Evolutionary conservation across 306 rosid species (phyloP).

Genomic region (Citrullus mucosospermus): DNA sequence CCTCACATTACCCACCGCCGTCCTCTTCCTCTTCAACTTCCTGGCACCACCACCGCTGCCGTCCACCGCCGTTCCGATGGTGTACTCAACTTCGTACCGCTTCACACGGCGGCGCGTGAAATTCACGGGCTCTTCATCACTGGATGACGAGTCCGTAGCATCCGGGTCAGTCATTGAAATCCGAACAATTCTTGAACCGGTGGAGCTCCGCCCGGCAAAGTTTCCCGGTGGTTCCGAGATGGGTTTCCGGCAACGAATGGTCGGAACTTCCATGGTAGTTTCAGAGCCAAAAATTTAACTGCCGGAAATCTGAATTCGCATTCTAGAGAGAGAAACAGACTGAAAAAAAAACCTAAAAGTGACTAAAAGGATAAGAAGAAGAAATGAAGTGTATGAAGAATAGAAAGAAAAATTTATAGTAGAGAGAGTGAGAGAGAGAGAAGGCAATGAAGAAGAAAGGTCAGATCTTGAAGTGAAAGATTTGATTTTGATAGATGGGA

Average conservation of each 20-base stretch:
- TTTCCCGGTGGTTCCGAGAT: not conserved
- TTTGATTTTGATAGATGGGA: not conserved
- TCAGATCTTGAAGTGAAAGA: not conserved
- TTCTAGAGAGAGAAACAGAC: not conserved
- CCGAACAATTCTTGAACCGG: constrained; percentile 23
- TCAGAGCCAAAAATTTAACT: not conserved
- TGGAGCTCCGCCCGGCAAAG: not conserved
- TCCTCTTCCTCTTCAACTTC: constrained; percentile 12
- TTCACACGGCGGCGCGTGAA: constrained; percentile 40
- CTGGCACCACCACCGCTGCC: not conserved
- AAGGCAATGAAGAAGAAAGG: not conserved
- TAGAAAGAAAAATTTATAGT: not conserved
- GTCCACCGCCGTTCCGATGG: constrained; percentile 22
- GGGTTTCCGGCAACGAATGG: constrained; percentile 11
- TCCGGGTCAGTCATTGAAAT: constrained; percentile 49
- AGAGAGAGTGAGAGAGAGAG: not conserved
- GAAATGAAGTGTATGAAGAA: not conserved
- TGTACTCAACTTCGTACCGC: constrained; percentile 42
- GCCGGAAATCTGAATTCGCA: not conserved
- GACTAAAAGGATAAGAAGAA: not conserved
- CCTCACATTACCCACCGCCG: not conserved
- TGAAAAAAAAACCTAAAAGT: not conserved
- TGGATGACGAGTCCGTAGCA: constrained; percentile 51
- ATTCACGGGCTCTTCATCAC: constrained; percentile 25
- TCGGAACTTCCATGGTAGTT: not conserved